Evolutionary conservation across 73 alveolate genomes (phyloP).

Genomic region (Uronychia binucleata): DNA sequence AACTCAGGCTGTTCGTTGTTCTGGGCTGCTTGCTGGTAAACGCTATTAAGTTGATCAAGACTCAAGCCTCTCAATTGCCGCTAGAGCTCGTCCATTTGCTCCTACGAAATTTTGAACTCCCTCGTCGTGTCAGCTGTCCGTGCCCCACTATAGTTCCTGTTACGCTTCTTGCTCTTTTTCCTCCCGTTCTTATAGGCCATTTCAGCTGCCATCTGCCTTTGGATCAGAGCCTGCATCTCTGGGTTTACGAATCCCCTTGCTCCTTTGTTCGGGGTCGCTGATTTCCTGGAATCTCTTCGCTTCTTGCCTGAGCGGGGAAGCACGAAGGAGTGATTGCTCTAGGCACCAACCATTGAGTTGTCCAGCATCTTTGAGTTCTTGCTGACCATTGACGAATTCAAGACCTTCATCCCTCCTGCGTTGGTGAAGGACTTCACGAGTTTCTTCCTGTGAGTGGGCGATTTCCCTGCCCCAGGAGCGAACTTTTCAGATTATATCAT

Average conservation of each 20-base stretch:
- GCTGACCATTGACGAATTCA: neutral
- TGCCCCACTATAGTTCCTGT: neutral
- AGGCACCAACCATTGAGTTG: neutral
- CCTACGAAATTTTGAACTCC: neutral
- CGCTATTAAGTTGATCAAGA: neutral
- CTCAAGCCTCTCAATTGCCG: neutral
- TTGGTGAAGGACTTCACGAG: neutral
- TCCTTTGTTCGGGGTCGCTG: neutral
- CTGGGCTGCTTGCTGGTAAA: neutral
- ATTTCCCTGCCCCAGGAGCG: neutral
- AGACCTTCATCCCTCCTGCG: neutral
- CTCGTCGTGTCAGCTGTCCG: neutral
- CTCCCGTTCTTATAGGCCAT: neutral
- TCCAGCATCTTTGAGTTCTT: neutral
- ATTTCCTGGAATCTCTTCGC: neutral
- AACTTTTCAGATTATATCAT: neutral
- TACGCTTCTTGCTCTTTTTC: neutral
- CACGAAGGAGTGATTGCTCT: neutral
- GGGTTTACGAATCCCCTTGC: neutral
- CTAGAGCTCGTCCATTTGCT: neutral
- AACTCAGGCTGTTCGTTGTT: neutral
- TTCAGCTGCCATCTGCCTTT: neutral
- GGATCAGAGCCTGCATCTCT: neutral
- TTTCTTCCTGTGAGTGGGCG: neutral
- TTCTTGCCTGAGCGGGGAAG: neutral